phyloP scores from a whole-genome alignment of 805 yeast genomes.

The Tetrapisispora taiwanensis region DNA sequence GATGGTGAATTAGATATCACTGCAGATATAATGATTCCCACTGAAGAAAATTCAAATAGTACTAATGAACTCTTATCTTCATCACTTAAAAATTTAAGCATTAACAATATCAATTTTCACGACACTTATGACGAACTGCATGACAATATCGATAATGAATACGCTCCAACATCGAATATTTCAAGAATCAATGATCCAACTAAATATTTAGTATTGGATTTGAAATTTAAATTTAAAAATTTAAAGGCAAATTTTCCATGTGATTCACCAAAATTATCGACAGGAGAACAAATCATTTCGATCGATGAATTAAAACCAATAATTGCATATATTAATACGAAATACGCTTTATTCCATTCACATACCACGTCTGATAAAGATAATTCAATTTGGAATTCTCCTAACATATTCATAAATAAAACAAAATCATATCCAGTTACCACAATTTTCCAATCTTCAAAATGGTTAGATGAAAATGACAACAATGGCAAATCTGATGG shows the following conservation, averaged over 20 bases:
- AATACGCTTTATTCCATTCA: constrained; percentile 6
- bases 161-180: constrained; percentile 9
- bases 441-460: constrained; percentile 17
- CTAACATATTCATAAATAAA: constrained; percentile 23
- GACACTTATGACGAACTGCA: not conserved
- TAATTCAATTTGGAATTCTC: constrained; percentile 17
- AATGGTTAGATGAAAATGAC: constrained; percentile 16
- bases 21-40: constrained; percentile 66
- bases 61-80: constrained; percentile 1
- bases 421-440: constrained; percentile 23
- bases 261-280: constrained; percentile 40
- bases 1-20: constrained; percentile 60
- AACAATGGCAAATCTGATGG: constrained; percentile 7
- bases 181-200: constrained; percentile 2
- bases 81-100: not conserved
- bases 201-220: constrained; percentile 57
- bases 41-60: constrained; percentile 6
- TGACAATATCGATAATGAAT: not conserved
- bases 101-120: not conserved
- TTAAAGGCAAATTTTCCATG: constrained; percentile 46
- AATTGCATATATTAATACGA: constrained; percentile 34
- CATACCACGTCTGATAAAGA: constrained; percentile 5
- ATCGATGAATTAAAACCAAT: constrained; percentile 51
- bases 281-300: constrained; percentile 46
- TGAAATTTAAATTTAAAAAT: constrained; percentile 54